Percentiles rank a stretch among this genome's conserved stretches.
phyloP scores from a whole-genome alignment of 2,329 filamentous ascomycete species.

The Biscogniauxia sp. region DNA sequence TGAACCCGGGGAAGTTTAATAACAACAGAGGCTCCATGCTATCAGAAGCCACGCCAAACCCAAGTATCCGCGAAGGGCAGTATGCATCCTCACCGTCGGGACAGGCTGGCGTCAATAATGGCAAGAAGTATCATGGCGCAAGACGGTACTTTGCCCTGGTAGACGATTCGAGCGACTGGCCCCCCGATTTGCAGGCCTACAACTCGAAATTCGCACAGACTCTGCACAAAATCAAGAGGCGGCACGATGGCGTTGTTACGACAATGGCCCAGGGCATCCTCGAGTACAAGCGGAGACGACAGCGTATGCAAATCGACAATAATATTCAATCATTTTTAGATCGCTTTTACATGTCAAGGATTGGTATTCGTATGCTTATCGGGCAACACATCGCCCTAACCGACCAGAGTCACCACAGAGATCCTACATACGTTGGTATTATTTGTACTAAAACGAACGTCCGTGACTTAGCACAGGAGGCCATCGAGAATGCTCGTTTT shows the following conservation, averaged over 20 bases:
- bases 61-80: slow-evolving; percentile 81
- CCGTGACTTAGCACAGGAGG: slow-evolving; percentile 88
- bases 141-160: slow-evolving; percentile 88
- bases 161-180: slow-evolving; percentile 87
- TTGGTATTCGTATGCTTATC: slow-evolving; percentile 98
- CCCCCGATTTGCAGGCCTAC: slow-evolving; percentile 89
- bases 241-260: slow-evolving; percentile 95
- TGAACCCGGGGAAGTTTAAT: slow-evolving; percentile 58
- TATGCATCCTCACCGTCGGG: slow-evolving; percentile 60
- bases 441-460: slow-evolving; percentile 99
- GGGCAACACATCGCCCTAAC: slow-evolving; percentile 97
- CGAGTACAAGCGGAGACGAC: slow-evolving; percentile 94
- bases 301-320: slow-evolving; percentile 97
- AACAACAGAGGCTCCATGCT: slow-evolving; percentile 63
- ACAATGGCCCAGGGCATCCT: slow-evolving; percentile 97
- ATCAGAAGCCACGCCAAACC: slow-evolving; percentile 82
- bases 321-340: slow-evolving; percentile 97
- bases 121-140: slow-evolving; percentile 51
- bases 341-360: slow-evolving; percentile 99
- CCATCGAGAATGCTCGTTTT: slow-evolving; percentile 98
- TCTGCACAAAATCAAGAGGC: slow-evolving; percentile 88
- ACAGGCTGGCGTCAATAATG: slow-evolving; percentile 43
- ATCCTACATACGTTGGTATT: slow-evolving; percentile 94
- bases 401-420: slow-evolving; percentile 83
- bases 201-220: slow-evolving; percentile 88